Conservation (phyloP, 345 rosid species). For the Tarenaya hassleriana region DNA sequence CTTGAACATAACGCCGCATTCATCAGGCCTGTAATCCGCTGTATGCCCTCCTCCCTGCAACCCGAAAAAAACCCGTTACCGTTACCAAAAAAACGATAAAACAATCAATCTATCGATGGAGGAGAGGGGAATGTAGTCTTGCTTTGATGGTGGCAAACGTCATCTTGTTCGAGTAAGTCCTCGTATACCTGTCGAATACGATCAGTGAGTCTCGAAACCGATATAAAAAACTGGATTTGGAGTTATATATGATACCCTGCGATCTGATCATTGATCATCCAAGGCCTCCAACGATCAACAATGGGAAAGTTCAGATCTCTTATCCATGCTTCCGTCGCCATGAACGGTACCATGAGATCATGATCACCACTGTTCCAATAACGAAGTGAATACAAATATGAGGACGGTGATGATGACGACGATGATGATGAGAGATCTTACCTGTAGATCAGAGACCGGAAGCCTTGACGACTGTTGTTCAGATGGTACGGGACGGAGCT, state of each 20-base stretch:
- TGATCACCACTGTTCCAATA: slow-evolving; percentile 55
- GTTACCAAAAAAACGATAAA: not conserved
- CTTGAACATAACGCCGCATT: slow-evolving; percentile 39
- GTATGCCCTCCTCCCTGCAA: slow-evolving; percentile 69
- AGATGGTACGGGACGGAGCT: slow-evolving; percentile 13
- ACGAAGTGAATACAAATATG: not conserved
- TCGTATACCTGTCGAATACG: slow-evolving; percentile 26
- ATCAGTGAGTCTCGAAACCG: not conserved
- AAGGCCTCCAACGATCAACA: slow-evolving; percentile 54
- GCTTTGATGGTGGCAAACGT: slow-evolving; percentile 77
- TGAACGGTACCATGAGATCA: slow-evolving; percentile 42
- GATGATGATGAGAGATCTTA: not conserved
- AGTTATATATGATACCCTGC: slow-evolving; percentile 30
- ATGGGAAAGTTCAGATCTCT: slow-evolving; percentile 44
- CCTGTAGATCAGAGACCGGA: slow-evolving; percentile 29
- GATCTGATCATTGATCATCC: slow-evolving; percentile 45
- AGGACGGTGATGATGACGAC: too few relatives aligned
- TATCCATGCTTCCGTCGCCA: slow-evolving; percentile 66
- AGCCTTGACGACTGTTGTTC: slow-evolving; percentile 25
- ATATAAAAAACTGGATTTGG: not conserved
- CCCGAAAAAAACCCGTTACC: not conserved
- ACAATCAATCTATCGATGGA: not conserved
- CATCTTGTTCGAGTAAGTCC: slow-evolving; percentile 56
- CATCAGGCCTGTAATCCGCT: slow-evolving; percentile 47
- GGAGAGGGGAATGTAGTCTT: not conserved